Base-by-base conservation (phyloP, 768 basidiomycete species). In the Psilocybe sp. region DNA sequence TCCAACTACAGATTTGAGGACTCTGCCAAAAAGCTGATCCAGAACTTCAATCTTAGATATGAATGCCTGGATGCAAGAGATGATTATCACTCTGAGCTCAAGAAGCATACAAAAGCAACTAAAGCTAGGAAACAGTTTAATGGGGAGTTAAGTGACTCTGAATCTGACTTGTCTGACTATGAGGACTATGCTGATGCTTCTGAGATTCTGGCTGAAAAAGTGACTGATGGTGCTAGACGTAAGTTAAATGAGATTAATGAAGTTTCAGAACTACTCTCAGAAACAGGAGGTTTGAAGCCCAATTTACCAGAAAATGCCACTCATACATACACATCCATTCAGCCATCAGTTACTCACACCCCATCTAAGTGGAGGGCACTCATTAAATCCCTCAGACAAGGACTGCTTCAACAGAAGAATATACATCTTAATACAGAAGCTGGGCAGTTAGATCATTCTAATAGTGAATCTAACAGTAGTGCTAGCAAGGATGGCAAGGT, bases 61-160 rank as follows among this genome's bases (percentile, higher is more conserved):
- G 69, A 73, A 47, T 71, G 70, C 44, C 44, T 65, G 6, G 68
- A 73, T 62, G 62, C 64, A 4, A 35, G 64, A n/a, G 69, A 73
- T 54, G 69, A 70, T 44, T 69, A 53, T 52, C 35, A 53, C 33
- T 53, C 62, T 28, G 52, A 53, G 48, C 10, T 55, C 5, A 54
- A 55, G n/a, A 54, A 40, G 28, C 57, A 48, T 36, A 44, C 23
- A 5, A 18, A 33, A 32, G 10, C 41, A 15, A 39, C 43, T 15
- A 23, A 16, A 9, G 14, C 16, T 31, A 8, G 9, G 15, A 43
- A 11, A 18, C 16, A 42, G 11, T 46, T 9, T 20, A 33, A 42
- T 42, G 69, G 69, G 46, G 33, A 14, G 33, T 20, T 14, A 4
- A 13, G 12, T 42, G 40, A 42, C 19, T 12, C 35, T 3, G 45